Base-by-base conservation (phyloP, 164 flowering plant species). In the Platanus orientalis region DNA sequence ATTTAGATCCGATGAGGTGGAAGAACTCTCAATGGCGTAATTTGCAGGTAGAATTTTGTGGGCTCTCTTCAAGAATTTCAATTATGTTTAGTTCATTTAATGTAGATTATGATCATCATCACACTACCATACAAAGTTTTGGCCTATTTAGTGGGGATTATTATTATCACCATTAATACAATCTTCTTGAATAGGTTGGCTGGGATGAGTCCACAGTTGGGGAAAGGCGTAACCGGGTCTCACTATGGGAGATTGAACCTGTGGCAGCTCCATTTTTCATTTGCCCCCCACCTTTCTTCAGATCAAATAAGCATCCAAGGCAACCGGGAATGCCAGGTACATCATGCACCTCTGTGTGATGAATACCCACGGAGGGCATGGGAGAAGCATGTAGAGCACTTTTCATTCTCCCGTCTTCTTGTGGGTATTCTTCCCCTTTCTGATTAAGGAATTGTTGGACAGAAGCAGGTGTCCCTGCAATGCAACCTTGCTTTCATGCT, bases 211-310 rank as follows among this genome's bases (percentile, higher is more conserved):
- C 97, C 56, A 84, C 96, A 42, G 83, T 90, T 60, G 96, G 97
- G 42, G 99, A 92, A 75, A 83, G 83, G 76, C 92, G 90, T 20
- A 88, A 77, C 39, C 80, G 97, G 17, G 97, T 92, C 62, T 95
- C 99, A n/a, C 70, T 89, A 19, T 95, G 99, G 99, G 97, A 95
- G 64, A 95, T 95, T 68, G 99, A 95, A 73, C 99, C 99, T 21
- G 96, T 95, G 53, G 87, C 91, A 17, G 90, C 97, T 71, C 99
- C 99, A 52, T 91, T 89, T 81, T 91, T 86, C 76, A 84, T 94
- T 53, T 91, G 96, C 58, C 95, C 97, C 4, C 95, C 96, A 42
- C 96, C 97, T 50, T 91, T 91, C 67, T 84, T 89, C 76, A 79
- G 96, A 79, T 69, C 96, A n/a, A n/a, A n/a, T 48, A 91, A 91